Percentiles rank a stretch among this genome's conserved stretches.
These are phyloP conservation scores for Mallotus repandus DNA, from an alignment of 441 rosid genomes.

Conservation along the genomic window DNA sequence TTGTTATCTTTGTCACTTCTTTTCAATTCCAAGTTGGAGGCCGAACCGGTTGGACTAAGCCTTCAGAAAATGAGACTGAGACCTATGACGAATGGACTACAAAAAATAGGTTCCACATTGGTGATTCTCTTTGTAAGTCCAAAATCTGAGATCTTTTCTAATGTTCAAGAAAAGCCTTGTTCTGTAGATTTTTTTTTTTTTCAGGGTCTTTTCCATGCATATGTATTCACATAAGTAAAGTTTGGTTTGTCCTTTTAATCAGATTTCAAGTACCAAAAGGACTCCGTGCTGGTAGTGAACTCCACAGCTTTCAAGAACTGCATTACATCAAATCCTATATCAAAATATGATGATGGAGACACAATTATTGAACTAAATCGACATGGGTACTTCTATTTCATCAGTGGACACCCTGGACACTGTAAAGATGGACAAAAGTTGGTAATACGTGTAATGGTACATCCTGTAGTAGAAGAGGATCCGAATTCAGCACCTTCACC, in stretches of 20 bases:
- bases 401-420: slow-evolving; percentile 12
- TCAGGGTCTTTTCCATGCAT: too few species aligned
- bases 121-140: slow-evolving; percentile 33
- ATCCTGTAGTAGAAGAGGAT: background rate
- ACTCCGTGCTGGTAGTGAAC: slow-evolving; percentile 28
- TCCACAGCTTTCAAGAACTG: background rate
- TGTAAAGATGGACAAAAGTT: slow-evolving; percentile 30
- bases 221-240: background rate
- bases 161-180: too few species aligned
- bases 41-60: slow-evolving; percentile 11
- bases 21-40: slow-evolving; percentile 36
- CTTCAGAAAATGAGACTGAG: slow-evolving; percentile 17
- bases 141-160: background rate
- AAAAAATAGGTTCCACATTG: slow-evolving; percentile 17
- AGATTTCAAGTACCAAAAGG: slow-evolving; percentile 27
- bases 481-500: slow-evolving; percentile 23
- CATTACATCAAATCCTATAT: slow-evolving; percentile 21
- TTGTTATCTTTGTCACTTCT: slow-evolving; percentile 11
- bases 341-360: slow-evolving; percentile 23
- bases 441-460: slow-evolving; percentile 29
- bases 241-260: background rate
- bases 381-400: slow-evolving; percentile 28
- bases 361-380: slow-evolving; percentile 28
- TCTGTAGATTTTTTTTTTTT: too few species aligned
- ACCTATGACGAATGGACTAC: slow-evolving; percentile 11